Conservation (phyloP, 2,329 filamentous ascomycete genomes). For the Scleromitrula shiraiana region DNA sequence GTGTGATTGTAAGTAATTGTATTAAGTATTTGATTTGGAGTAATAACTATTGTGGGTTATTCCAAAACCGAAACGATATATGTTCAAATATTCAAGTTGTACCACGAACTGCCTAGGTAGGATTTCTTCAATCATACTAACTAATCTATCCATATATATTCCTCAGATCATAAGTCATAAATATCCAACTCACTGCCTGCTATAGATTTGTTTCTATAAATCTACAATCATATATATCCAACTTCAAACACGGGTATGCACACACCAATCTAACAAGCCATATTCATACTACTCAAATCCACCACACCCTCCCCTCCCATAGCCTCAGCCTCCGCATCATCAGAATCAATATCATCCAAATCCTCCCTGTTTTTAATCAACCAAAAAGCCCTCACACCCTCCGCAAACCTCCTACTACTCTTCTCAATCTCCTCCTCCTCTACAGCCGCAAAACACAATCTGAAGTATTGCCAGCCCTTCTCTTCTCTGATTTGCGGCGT, state of each 20-base stretch:
- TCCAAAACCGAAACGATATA: too few species aligned
- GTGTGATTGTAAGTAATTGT: too few species aligned
- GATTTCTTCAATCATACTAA: too few species aligned
- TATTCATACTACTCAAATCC: conserved; percentile 21
- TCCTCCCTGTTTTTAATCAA: conserved; percentile 57
- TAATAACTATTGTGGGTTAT: too few species aligned
- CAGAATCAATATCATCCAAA: conserved; percentile 46
- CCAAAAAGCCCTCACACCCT: conserved; percentile 70
- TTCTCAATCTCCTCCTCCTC: conserved; percentile 58
- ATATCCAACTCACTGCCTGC: too few species aligned
- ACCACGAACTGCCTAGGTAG: too few species aligned
- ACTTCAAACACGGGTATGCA: background rate
- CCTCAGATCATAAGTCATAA: too few species aligned
- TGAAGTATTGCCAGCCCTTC: conserved; percentile 62
- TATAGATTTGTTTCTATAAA: too few species aligned
- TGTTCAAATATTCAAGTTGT: too few species aligned
- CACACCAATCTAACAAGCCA: conserved; percentile 18
- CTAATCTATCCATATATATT: too few species aligned
- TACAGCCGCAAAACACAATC: conserved; percentile 81
- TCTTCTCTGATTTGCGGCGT: conserved; percentile 48
- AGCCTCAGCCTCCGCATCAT: conserved; percentile 2
- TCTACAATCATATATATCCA: background rate
- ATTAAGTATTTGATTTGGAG: too few species aligned
- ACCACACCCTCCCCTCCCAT: conserved; percentile 13
- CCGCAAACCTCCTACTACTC: conserved; percentile 56